Conservation (phyloP, 768 basidiomycete species). For the Hericium erinaceus region DNA sequence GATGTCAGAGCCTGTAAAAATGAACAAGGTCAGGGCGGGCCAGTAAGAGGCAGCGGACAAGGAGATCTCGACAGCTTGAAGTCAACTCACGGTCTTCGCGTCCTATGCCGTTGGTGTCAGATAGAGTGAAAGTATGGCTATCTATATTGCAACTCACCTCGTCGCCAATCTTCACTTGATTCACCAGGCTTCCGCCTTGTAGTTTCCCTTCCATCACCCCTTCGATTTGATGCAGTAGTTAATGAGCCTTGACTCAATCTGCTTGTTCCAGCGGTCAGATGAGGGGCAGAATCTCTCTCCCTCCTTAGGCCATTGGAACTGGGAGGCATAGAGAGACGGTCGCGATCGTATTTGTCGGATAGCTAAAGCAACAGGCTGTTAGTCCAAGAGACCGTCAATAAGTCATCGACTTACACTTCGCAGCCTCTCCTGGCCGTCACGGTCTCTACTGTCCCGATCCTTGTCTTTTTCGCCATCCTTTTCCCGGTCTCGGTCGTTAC, state of each 20-base stretch:
- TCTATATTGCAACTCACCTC: constrained; percentile 40
- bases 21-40: not conserved
- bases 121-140: no score
- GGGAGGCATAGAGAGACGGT: constrained; percentile 52
- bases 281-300: constrained; percentile 60
- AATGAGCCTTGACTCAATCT: constrained; percentile 26
- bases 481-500: constrained; percentile 42
- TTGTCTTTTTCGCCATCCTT: constrained; percentile 35
- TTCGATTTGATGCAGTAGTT: constrained; percentile 33
- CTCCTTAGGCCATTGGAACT: constrained; percentile 41
- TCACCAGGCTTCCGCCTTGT: constrained; percentile 65
- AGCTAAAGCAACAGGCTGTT: constrained; percentile 36
- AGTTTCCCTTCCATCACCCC: constrained; percentile 49
- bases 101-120: constrained; percentile 16
- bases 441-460: constrained; percentile 53
- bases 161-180: constrained; percentile 75
- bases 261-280: constrained; percentile 37
- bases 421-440: constrained; percentile 70
- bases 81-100: constrained; percentile 53
- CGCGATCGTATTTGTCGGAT: constrained; percentile 83
- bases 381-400: not conserved
- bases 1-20: constrained; percentile 37
- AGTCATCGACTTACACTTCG: constrained; percentile 49
- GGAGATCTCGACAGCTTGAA: not conserved
- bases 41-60: not conserved